Conservation (phyloP, 495 filamentous ascomycete genomes). For the Xylaria longipes region DNA sequence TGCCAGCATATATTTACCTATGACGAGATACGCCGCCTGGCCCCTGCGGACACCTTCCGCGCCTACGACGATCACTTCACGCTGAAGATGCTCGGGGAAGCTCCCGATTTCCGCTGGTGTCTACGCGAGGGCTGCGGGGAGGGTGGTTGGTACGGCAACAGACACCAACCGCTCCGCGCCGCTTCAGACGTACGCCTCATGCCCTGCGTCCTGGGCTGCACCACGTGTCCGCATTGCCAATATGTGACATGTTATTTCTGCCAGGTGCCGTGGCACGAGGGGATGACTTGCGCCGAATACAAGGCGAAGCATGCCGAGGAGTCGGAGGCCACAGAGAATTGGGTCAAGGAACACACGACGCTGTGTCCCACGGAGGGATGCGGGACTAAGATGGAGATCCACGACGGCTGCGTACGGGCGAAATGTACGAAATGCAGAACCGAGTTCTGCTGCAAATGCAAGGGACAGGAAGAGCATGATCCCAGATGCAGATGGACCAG, state of each 20-base stretch:
- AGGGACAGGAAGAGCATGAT: background rate
- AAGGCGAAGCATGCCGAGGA: background rate
- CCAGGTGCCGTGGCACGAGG: background rate
- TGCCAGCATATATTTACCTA: background rate
- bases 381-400: background rate
- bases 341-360: background rate
- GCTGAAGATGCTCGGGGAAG: background rate
- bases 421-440: background rate
- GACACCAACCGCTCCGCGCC: background rate
- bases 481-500: too few relatives aligned
- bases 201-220: background rate
- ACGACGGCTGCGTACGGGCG: background rate
- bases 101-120: background rate
- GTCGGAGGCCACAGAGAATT: background rate
- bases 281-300: background rate
- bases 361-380: background rate
- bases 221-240: background rate
- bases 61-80: background rate
- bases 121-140: background rate
- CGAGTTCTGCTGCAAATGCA: background rate
- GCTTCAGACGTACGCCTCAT: background rate
- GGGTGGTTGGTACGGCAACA: background rate
- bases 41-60: background rate
- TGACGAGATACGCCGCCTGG: background rate
- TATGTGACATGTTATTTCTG: background rate